Evolutionary conservation across 257 asterid species (phyloP), one percentile per base, ranked within the genome.

Genomic region (Solanum pinnatisectum): DNA sequence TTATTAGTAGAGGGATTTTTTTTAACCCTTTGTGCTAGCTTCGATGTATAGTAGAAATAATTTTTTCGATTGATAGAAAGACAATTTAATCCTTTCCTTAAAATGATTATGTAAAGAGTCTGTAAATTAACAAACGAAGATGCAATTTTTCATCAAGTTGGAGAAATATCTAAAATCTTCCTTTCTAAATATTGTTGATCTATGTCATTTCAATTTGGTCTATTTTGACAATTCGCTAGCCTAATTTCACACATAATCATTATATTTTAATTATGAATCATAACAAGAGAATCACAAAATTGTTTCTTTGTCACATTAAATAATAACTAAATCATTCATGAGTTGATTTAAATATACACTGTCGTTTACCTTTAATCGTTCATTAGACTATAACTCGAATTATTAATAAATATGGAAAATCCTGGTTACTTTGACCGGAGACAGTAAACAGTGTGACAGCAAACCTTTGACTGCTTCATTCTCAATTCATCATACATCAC

Each of bases 281-380:
- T n/a, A 56, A 56, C 25, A 23, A n/a, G 18, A n/a, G 8, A 65
- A 65, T 65, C 18, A 65, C 6, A 65, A 25, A n/a, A 65, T 65
- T 25, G 16, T 25, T 65, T 65, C 72, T 25, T 65, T 65, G 5
- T 12, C 32, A 65, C 72, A 65, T 65, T n/a, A 23, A 63, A 63
- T 63, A 32, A n/a, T n/a, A 23, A n/a, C 32, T 63, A 63, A 63
- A 4, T 23, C 30, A 23, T 63, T 63, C 32, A 23, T 23, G 71
- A 23, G 39, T 73, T 73, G 4, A 22, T 56, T 20, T 20, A 56
- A 56, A 56, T 56, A 20, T 20, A 56, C 5, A 3, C 5, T 8
- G 3, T 56, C 4, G 0, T 18, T 18, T 56, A 52, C 8, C 23
- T 56, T 56, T 2, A 56, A 18, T 20, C 0, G n/a, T 56, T 3